Base-by-base conservation (phyloP, 495 filamentous ascomycete genomes). In the Penicillium malachiteum region DNA sequence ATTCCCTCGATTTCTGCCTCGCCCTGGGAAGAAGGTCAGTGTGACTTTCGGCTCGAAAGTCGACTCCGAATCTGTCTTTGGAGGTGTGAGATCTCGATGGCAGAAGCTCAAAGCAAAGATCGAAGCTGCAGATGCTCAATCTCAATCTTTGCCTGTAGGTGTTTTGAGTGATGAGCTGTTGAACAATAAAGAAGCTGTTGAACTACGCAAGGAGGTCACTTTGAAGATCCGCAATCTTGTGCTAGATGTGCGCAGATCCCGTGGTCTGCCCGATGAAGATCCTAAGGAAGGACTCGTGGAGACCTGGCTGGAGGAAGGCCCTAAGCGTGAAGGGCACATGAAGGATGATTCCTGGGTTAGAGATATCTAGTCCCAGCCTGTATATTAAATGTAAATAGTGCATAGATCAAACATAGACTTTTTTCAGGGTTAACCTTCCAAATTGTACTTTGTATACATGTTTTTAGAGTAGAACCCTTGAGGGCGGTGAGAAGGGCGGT, bases 1-100 rank as follows among this genome's bases (percentile, higher is more conserved):
- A 17, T 95, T 81, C 54, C 94, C 93, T n/a, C 81, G 91, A 10
- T 95, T 90, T 59, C 50, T 95, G 5, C 94, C 94, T 4, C 80
- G 94, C 7, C 70, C 83, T 0, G 84, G 86, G 21, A 89, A 91
- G 64, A 74, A 74, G 0, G 73, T 96, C 21, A 81, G 79, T 17
- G 79, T 98, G 17, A 87, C 87, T 16, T 92, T 97, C 52, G 80
- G 79, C 17, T 65, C 76, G 6, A 80, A 81, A 52, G 75, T 81
- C 2, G 79, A 78, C 50, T 61, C 66, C 0, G 75, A 78, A n/a
- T 71, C 52, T 1, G 72, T 77, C 6, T 84, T 84, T 55, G 78
- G 87, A 2, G 89, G 91, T 49, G 69, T 90, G 62, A 75, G 89
- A 58, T 72, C 71, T 17, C 74, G 81, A 42, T 96, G 92, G 92